phyloP scores from a whole-genome alignment of 306 rosid genomes.

The Vicia faba region DNA sequence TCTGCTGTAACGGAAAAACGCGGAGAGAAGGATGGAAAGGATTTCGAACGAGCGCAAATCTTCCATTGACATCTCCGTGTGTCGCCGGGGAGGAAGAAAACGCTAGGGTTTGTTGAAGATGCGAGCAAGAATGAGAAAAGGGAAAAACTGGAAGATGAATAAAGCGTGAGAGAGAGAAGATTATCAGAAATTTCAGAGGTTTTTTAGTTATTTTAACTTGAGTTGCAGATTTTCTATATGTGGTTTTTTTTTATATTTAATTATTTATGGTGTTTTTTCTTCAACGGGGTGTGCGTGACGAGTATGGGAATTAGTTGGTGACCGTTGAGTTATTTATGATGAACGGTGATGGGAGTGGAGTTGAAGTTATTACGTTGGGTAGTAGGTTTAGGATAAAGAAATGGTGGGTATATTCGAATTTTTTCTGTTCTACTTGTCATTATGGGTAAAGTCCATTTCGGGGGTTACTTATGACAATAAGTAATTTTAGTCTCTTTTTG shows the following conservation, averaged over 20 bases:
- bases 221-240: not conserved
- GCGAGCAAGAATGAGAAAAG: slow-evolving; percentile 17
- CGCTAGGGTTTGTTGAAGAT: slow-evolving; percentile 28
- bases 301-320: slow-evolving; percentile 8
- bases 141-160: slow-evolving; percentile 28
- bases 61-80: slow-evolving; percentile 80
- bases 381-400: slow-evolving; percentile 28
- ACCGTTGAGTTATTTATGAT: slow-evolving; percentile 21
- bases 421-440: too few relatives aligned
- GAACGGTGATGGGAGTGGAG: slow-evolving; percentile 23
- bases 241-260: too few relatives aligned
- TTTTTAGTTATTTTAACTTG: not conserved
- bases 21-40: slow-evolving; percentile 52
- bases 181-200: slow-evolving; percentile 40
- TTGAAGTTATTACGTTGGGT: not conserved
- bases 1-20: slow-evolving; percentile 52
- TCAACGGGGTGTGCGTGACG: not conserved
- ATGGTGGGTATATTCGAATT: slow-evolving; percentile 44
- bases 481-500: too few relatives aligned
- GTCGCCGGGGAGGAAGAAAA: slow-evolving; percentile 24
- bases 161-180: not conserved
- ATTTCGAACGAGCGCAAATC: slow-evolving; percentile 52
- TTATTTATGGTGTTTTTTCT: not conserved
- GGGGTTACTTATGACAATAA: too few relatives aligned
- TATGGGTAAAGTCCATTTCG: too few relatives aligned